Evolutionary conservation across 768 basidiomycete species (phyloP).

Genomic region (Amanita phalloides): DNA sequence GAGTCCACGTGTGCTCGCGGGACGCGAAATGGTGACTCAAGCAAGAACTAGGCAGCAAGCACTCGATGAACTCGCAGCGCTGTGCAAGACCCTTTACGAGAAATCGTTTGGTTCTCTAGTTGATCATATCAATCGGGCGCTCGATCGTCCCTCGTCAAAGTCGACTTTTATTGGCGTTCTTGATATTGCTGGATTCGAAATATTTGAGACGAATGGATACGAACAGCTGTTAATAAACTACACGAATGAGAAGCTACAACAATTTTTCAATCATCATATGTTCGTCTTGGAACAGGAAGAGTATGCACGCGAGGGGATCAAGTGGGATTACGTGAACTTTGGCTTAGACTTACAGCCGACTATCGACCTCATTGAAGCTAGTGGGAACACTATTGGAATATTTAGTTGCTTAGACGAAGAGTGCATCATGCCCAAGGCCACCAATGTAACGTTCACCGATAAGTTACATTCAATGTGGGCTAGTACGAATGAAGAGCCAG

Average conservation of each 20-base stretch:
- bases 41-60: conserved; percentile 88
- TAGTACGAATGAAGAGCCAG: conserved; percentile 34
- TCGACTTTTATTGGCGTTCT: conserved; percentile 95
- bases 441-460: conserved; percentile 88
- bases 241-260: conserved; percentile 97
- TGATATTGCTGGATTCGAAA: conserved; percentile 99
- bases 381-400: conserved; percentile 74
- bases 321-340: conserved; percentile 98
- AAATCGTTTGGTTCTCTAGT: conserved; percentile 93
- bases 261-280: conserved; percentile 99
- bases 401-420: conserved; percentile 93
- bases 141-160: conserved; percentile 88
- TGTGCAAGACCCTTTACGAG: conserved; percentile 95
- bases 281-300: conserved; percentile 99
- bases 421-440: conserved; percentile 99
- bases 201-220: conserved; percentile 89
- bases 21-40: conserved; percentile 94
- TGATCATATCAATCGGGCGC: conserved; percentile 87
- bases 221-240: conserved; percentile 98
- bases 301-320: conserved; percentile 90
- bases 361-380: conserved; percentile 93
- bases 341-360: conserved; percentile 96
- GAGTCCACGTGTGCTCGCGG: conserved; percentile 85
- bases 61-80: conserved; percentile 78
- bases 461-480: conserved; percentile 82